Evolutionary conservation across 2,329 filamentous ascomycete genomes (phyloP).

Genomic region (Epichloe amarillans): DNA sequence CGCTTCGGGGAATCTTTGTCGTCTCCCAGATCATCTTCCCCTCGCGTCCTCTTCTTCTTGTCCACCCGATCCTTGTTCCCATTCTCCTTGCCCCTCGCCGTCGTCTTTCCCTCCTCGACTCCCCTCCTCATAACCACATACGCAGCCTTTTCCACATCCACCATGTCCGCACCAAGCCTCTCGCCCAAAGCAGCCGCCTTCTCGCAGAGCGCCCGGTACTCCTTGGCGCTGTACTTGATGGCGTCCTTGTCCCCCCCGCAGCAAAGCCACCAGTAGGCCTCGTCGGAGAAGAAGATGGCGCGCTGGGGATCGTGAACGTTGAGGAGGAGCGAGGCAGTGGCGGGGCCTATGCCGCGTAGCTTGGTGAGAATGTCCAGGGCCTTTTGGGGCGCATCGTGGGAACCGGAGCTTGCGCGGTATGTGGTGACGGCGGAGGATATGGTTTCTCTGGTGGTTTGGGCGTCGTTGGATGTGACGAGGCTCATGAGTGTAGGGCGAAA

Average conservation of each 20-base stretch:
- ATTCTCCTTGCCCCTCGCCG: not conserved
- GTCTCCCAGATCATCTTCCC: not conserved
- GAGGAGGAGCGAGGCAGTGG: constrained; percentile 63
- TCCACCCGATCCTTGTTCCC: not conserved
- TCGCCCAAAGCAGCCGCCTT: constrained; percentile 28
- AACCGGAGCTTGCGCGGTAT: constrained; percentile 27
- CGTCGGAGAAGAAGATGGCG: constrained; percentile 68
- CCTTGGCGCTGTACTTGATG: constrained; percentile 58
- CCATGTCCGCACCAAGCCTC: constrained; percentile 40
- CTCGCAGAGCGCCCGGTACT: constrained; percentile 47
- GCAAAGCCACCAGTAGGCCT: constrained; percentile 61
- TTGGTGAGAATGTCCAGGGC: constrained; percentile 41
- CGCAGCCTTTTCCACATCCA: constrained; percentile 57
- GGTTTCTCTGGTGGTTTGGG: constrained; percentile 28
- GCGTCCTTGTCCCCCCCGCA: constrained; percentile 30
- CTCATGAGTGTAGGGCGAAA: constrained; percentile 49
- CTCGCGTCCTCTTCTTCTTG: not conserved
- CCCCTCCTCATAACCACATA: constrained; percentile 46
- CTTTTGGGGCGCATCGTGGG: constrained; percentile 24
- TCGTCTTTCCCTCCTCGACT: not conserved
- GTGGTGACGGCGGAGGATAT: constrained; percentile 38
- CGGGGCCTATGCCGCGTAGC: constrained; percentile 65
- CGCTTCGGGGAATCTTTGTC: not conserved
- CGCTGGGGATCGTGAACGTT: constrained; percentile 45
- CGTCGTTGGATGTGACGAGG: constrained; percentile 47